Percentiles rank a stretch among this genome's conserved stretches.
These are phyloP conservation scores for Crucihimalaya himalaica DNA, from an alignment of 345 rosid species.

Conservation along the genomic window DNA sequence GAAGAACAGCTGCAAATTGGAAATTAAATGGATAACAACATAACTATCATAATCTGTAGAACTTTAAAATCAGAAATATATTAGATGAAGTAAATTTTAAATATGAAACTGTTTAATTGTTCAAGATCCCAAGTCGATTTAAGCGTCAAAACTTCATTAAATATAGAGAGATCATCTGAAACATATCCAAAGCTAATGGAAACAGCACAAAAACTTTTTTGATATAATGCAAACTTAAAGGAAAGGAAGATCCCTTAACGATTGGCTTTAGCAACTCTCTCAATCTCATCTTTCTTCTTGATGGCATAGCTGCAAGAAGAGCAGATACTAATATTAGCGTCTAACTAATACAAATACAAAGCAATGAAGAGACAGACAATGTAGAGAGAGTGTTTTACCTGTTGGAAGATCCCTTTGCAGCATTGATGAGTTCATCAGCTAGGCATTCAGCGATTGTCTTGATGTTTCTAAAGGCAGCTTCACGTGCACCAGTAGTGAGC, in stretches of 20 bases:
- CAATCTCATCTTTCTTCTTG: constrained; percentile 93
- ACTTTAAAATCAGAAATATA: neutral
- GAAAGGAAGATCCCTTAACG: constrained; percentile 54
- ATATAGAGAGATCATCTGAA: constrained; percentile 23
- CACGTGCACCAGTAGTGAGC: constrained; percentile 93
- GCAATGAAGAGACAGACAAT: neutral
- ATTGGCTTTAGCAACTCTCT: constrained; percentile 98
- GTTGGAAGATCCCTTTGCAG: constrained; percentile 97
- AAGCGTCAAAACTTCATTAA: constrained; percentile 36
- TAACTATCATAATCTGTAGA: too few relatives aligned
- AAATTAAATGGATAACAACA: neutral
- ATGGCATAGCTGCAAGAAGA: constrained; percentile 69
- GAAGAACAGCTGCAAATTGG: neutral
- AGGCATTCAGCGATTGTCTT: constrained; percentile 94
- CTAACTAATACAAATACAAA: neutral
- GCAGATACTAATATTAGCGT: neutral
- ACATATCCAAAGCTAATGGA: constrained; percentile 37
- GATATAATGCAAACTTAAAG: constrained; percentile 12
- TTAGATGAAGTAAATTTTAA: neutral
- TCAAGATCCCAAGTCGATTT: constrained; percentile 16
- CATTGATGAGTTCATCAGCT: constrained; percentile 97
- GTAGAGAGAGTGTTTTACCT: constrained; percentile 45
- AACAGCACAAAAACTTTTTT: constrained; percentile 21
- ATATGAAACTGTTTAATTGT: constrained; percentile 13
- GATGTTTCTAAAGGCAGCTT: constrained; percentile 87